Evolutionary conservation across 306 rosid species (phyloP).

Genomic region (Ziziphus jujuba): DNA sequence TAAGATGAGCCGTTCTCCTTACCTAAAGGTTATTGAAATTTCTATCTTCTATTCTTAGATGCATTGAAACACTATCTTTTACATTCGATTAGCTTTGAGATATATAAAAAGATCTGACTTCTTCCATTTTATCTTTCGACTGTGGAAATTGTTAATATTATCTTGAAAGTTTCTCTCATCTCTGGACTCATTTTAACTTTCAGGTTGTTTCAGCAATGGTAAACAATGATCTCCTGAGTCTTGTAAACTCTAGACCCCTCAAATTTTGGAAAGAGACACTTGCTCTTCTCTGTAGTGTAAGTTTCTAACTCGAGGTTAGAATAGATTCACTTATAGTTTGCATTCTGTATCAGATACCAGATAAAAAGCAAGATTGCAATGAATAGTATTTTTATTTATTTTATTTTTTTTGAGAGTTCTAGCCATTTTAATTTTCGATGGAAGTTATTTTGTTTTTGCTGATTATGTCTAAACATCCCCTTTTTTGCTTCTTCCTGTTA

Average conservation of each 20-base stretch:
- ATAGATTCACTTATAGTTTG: not conserved
- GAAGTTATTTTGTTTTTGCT: no score
- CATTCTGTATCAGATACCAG: no score
- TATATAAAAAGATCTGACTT: not conserved
- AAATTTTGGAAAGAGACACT: constrained; percentile 99
- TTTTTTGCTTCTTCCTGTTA: no score
- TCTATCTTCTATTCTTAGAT: constrained; percentile 3
- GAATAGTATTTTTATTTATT: no score
- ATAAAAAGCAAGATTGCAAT: no score
- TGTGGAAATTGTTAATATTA: not conserved
- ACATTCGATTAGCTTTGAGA: not conserved
- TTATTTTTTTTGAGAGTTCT: no score
- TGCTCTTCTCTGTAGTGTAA: constrained; percentile 98
- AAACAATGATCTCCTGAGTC: constrained; percentile 92
- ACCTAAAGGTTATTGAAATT: constrained; percentile 73
- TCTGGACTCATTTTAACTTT: constrained; percentile 32
- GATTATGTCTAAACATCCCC: no score
- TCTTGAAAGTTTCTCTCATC: constrained; percentile 1
- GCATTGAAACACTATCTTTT: constrained; percentile 13
- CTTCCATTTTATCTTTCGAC: constrained; percentile 3
- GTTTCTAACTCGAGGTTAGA: constrained; percentile 28
- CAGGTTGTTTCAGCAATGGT: constrained; percentile 98
- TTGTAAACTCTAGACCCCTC: constrained; percentile 93
- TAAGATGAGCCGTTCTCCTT: constrained; percentile 69
- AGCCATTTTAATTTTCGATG: no score